These are phyloP conservation scores for Penicillium parvum DNA, from an alignment of 495 filamentous ascomycete species.

Conservation along the genomic window DNA sequence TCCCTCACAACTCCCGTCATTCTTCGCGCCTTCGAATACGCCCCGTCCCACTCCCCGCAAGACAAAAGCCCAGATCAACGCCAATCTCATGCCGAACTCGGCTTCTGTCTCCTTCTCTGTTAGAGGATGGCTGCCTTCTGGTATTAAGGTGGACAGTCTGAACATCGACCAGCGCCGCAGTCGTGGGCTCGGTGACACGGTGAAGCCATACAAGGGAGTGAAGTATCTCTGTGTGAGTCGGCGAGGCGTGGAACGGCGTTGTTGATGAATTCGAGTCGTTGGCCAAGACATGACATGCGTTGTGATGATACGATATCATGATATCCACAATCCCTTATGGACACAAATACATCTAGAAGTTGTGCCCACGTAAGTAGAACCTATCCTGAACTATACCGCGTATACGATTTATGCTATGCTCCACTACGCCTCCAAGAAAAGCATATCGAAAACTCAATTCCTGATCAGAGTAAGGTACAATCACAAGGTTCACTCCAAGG, in stretches of 20 bases:
- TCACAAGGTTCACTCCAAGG: too few relatives aligned
- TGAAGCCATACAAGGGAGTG: conserved; percentile 96
- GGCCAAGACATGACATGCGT: too few relatives aligned
- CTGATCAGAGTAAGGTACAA: too few relatives aligned
- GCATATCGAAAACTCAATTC: too few relatives aligned
- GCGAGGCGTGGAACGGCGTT: conserved; percentile 68
- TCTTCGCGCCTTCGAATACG: conserved; percentile 27
- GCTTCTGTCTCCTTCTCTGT: conserved; percentile 85
- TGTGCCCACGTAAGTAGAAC: too few relatives aligned
- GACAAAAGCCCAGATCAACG: conserved; percentile 61
- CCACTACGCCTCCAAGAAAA: too few relatives aligned
- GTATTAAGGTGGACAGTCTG: conserved; percentile 88
- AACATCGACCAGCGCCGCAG: conserved; percentile 80
- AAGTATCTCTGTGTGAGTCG: conserved; percentile 93
- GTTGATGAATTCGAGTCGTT: too few relatives aligned
- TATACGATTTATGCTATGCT: too few relatives aligned
- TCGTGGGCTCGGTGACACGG: conserved; percentile 75
- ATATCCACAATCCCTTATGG: too few relatives aligned
- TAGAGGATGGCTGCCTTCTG: conserved; percentile 92
- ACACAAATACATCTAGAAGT: too few relatives aligned
- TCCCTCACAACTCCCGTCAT: conserved; percentile 19
- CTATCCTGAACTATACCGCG: too few relatives aligned
- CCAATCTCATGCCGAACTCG: conserved; percentile 84
- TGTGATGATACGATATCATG: too few relatives aligned
- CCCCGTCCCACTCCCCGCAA: conserved; percentile 30